phyloP scores from a whole-genome alignment of 2,329 filamentous ascomycete genomes.

The Monosporascus sp. region DNA sequence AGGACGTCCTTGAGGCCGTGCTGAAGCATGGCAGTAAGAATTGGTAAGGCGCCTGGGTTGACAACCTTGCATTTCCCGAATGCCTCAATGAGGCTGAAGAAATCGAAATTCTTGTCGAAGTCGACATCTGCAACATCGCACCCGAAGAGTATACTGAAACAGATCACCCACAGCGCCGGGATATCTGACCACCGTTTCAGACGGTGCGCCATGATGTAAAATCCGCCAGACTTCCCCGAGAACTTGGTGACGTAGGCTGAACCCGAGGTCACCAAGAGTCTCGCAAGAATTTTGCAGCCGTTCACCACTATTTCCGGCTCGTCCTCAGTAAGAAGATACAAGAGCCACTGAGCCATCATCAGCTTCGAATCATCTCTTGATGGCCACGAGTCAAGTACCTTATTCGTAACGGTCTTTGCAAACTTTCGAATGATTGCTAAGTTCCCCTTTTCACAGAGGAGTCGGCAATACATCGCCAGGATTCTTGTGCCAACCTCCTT shows the following conservation, averaged over 20 bases:
- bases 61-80: constrained; percentile 66
- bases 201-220: constrained; percentile 76
- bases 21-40: constrained; percentile 83
- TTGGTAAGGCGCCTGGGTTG: constrained; percentile 72
- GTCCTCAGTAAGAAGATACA: constrained; percentile 85
- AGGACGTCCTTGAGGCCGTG: constrained; percentile 71
- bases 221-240: constrained; percentile 76
- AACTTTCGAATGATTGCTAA: constrained; percentile 74
- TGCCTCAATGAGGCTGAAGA: constrained; percentile 66
- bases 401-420: constrained; percentile 90
- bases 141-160: constrained; percentile 84
- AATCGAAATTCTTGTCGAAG: constrained; percentile 68
- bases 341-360: constrained; percentile 63
- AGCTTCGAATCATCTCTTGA: constrained; percentile 23
- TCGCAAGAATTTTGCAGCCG: constrained; percentile 76
- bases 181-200: constrained; percentile 87
- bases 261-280: constrained; percentile 79
- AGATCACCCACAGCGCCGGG: constrained; percentile 78
- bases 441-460: constrained; percentile 72
- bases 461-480: constrained; percentile 69
- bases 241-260: constrained; percentile 81
- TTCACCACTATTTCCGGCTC: constrained; percentile 78
- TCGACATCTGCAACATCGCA: constrained; percentile 72
- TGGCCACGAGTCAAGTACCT: constrained; percentile 50
- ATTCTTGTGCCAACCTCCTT: constrained; percentile 70